Percentiles rank a stretch among this genome's conserved stretches.
Conservation (phyloP, 441 rosid species). For the Mallotus japonicus region DNA sequence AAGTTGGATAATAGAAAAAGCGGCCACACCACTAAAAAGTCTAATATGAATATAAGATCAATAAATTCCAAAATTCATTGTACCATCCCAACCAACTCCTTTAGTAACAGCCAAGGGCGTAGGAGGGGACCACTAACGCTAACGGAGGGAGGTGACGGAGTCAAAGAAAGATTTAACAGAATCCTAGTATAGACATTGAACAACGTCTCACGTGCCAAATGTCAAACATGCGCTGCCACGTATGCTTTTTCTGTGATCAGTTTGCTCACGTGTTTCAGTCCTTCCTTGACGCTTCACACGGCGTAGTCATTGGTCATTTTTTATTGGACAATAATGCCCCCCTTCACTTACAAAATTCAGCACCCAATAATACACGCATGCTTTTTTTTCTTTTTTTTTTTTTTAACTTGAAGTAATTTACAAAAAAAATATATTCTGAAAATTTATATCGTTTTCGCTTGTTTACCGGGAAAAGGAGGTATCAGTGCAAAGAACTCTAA, state of each 20-base stretch:
- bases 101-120: background rate
- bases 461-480: conserved; percentile 41
- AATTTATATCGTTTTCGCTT: conserved; percentile 12
- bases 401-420: no score
- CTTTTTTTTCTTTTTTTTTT: no score
- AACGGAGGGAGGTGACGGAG: conserved; percentile 29
- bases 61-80: background rate
- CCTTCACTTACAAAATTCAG: background rate
- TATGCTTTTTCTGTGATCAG: conserved; percentile 9
- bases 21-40: background rate
- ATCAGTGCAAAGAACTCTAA: conserved; percentile 22
- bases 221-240: conserved; percentile 26
- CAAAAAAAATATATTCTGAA: no score
- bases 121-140: conserved; percentile 25
- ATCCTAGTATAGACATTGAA: conserved; percentile 23
- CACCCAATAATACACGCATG: background rate
- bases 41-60: background rate
- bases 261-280: conserved; percentile 36
- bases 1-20: background rate
- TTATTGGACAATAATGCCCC: conserved; percentile 25
- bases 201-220: conserved; percentile 32
- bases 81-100: background rate
- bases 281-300: conserved; percentile 27
- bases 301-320: conserved; percentile 15
- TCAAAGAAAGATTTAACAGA: conserved; percentile 9